phyloP scores from a whole-genome alignment of 352 stramenopile species.

The Globisporangium lucens region DNA sequence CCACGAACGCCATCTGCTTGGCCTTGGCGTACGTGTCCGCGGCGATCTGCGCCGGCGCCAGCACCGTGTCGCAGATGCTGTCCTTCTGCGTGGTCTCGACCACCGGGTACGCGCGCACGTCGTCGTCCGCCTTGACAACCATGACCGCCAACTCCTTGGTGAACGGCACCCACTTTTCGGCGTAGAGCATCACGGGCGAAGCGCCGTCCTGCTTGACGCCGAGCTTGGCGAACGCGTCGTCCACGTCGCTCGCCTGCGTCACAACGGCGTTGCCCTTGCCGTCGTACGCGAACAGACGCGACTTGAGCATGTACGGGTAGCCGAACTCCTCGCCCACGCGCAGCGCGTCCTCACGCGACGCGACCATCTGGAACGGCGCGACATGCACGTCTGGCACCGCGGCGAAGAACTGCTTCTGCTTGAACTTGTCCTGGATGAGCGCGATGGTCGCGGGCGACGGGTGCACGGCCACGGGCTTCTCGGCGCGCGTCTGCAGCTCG shows the following conservation, averaged over 20 bases:
- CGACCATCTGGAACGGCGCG: conserved; percentile 53
- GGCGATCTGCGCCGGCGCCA: conserved; percentile 86
- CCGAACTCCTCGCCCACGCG: conserved; percentile 63
- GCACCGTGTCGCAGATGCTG: conserved; percentile 96
- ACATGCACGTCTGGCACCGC: conserved; percentile 45
- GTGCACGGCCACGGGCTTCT: conserved; percentile 44
- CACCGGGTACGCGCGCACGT: conserved; percentile 92
- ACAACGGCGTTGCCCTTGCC: conserved; percentile 96
- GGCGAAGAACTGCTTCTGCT: conserved; percentile 92
- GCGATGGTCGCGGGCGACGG: conserved; percentile 90
- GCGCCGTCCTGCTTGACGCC: conserved; percentile 30
- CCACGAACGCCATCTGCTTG: conserved; percentile 51
- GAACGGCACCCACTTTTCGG: conserved; percentile 97
- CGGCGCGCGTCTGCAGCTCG: conserved; percentile 66
- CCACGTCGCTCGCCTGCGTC: conserved; percentile 68
- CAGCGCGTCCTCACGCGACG: conserved; percentile 36
- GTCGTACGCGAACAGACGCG: conserved; percentile 94
- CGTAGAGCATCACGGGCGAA: conserved; percentile 69
- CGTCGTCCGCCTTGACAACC: conserved; percentile 86
- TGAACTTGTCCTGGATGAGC: conserved; percentile 97
- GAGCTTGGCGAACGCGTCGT: conserved; percentile 79
- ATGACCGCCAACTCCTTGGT: conserved; percentile 96
- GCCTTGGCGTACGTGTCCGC: conserved; percentile 38
- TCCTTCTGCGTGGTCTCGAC: conserved; percentile 97
- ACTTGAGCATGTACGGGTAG: conserved; percentile 99